Percentiles rank a stretch among this genome's conserved stretches.
Evolutionary conservation across 169 alveolate species (phyloP).

Genomic region (Cryptosporidium sp.): DNA sequence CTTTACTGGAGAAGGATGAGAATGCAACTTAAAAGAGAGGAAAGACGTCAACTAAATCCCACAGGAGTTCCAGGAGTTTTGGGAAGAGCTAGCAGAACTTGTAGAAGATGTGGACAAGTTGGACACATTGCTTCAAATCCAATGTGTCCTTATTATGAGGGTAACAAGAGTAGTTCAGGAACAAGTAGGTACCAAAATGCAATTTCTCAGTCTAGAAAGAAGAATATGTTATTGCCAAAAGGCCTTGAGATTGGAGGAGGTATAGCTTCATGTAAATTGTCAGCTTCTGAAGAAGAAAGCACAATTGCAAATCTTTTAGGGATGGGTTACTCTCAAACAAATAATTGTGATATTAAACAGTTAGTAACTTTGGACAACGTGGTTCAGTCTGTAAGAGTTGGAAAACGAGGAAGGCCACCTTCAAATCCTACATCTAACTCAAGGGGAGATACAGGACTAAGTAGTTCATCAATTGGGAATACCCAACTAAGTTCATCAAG

Average conservation of each 20-base stretch:
- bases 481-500: background rate
- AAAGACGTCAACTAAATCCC: conserved; percentile 69
- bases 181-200: conserved; percentile 70
- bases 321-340: conserved; percentile 51
- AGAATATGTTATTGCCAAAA: background rate
- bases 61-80: conserved; percentile 75
- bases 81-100: conserved; percentile 82
- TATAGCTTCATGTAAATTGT: conserved; percentile 54
- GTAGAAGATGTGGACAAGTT: conserved; percentile 88
- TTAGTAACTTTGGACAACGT: conserved; percentile 52
- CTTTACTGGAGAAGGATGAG: conserved; percentile 84
- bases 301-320: conserved; percentile 60
- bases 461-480: background rate
- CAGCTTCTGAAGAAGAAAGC: conserved; percentile 64
- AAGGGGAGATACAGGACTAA: background rate
- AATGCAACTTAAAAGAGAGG: conserved; percentile 78
- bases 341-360: conserved; percentile 9
- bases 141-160: conserved; percentile 84
- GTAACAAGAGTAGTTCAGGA: conserved; percentile 63
- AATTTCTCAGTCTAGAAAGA: conserved; percentile 39
- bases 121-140: conserved; percentile 91
- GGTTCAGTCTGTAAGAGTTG: conserved; percentile 35
- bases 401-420: conserved; percentile 64
- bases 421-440: conserved; percentile 8
- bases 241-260: conserved; percentile 12